A percentile compares a stretch with the other conserved stretches of the same genome.
These are phyloP conservation scores for Arabidopsis arenosa DNA, from an alignment of 345 rosid genomes.

Conservation along the genomic window DNA sequence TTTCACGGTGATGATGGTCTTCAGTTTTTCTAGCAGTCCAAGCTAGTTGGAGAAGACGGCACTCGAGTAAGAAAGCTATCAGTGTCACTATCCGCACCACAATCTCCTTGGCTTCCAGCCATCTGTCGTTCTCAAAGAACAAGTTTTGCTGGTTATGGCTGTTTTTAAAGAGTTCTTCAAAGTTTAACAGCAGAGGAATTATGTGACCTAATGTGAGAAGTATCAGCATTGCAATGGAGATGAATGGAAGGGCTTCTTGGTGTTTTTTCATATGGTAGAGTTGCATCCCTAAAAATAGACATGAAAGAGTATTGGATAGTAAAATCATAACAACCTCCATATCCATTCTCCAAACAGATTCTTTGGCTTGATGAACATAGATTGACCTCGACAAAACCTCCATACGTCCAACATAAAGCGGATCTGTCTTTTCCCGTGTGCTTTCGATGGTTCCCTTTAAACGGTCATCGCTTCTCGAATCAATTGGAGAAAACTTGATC, in stretches of 20 bases:
- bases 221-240: conserved; percentile 67
- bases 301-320: conserved; percentile 72
- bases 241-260: conserved; percentile 69
- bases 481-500: conserved; percentile 62
- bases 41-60: conserved; percentile 74
- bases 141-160: conserved; percentile 55
- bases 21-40: conserved; percentile 68
- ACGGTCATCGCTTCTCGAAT: conserved; percentile 52
- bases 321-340: conserved; percentile 80
- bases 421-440: conserved; percentile 60
- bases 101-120: conserved; percentile 90
- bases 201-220: conserved; percentile 76
- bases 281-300: conserved; percentile 73
- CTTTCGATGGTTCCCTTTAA: conserved; percentile 76
- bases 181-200: conserved; percentile 79
- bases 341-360: conserved; percentile 91
- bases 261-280: conserved; percentile 76
- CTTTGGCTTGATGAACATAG: conserved; percentile 61
- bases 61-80: conserved; percentile 85
- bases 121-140: conserved; percentile 70
- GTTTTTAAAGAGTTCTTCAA: conserved; percentile 67
- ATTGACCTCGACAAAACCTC: conserved; percentile 65
- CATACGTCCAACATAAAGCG: conserved; percentile 65
- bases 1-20: conserved; percentile 39
- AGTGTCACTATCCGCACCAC: conserved; percentile 76